Base-by-base conservation (phyloP, 805 yeast species). In the Kluyveromyces lactis region DNA sequence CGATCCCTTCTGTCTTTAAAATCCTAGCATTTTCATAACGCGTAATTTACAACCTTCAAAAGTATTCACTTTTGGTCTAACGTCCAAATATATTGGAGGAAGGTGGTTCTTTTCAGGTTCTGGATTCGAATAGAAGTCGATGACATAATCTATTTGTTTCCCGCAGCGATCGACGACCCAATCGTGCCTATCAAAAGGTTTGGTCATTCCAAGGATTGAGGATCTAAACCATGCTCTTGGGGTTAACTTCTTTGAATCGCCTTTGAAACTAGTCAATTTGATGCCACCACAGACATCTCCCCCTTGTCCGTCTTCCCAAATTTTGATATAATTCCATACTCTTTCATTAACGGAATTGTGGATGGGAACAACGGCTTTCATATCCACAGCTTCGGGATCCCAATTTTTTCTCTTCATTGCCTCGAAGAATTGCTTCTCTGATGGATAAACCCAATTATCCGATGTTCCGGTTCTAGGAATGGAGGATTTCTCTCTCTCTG, bases 101-200 rank as follows among this genome's bases (percentile, higher is more conserved):
- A 81, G 81, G 2, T 51, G 36, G 9, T 26, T 33, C 16, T 34
- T 34, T 26, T 12, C 30, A 15, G 48, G 47, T 17, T 43, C 44
- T n/a, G 54, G 56, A 23, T 52, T 51, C 10, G 75, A 58, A 61
- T 90, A 90, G 57, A 87, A 90, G 60, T 90, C 98, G 53, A 90
- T 90, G 32, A 90, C 97, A 52, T 90, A 90, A 36, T 86, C 96
- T 16, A 90, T 72, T 37, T 73, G 71, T 17, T 66, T 72, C 3
- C 97, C 97, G 60, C 96, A 86, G 39, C 97, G 67, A 51, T 83
- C 79, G 9, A 90, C 72, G 5, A 73, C 68, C 98, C 98, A 90
- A 62, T 90, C 98, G 57, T 90, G 98, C 52, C 98, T 73, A 62
- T 90, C 98, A 63, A 90, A 90, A 0, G 98, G 98, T 45, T 73